Conservation (phyloP, 2,329 filamentous ascomycete genomes). For the Ascochyta koolunga region DNA sequence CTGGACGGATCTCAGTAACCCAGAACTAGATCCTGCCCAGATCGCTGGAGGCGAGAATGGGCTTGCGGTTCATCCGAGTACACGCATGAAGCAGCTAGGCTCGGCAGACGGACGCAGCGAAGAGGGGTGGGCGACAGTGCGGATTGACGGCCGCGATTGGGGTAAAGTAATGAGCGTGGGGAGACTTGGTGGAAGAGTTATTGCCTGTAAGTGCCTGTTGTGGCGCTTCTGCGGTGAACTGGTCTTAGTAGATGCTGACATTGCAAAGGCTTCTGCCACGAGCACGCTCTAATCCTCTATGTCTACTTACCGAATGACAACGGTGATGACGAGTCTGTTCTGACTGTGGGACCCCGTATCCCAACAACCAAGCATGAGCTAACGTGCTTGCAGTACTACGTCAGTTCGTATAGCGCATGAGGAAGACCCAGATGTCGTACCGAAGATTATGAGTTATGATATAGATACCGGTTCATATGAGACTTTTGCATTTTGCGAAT, state of each 20-base stretch:
- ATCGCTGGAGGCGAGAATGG: conserved; percentile 68
- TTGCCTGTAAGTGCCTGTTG: conserved; percentile 70
- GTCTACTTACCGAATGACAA: conserved; percentile 79
- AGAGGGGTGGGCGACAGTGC: conserved; percentile 84
- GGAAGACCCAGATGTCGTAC: neutral
- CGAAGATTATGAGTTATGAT: conserved; percentile 11
- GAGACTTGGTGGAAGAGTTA: conserved; percentile 84
- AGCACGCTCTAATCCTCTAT: conserved; percentile 81
- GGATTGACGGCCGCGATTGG: conserved; percentile 94
- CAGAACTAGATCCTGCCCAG: conserved; percentile 80
- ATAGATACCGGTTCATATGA: conserved; percentile 7
- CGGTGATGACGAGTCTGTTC: conserved; percentile 71
- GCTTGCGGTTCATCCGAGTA: conserved; percentile 80
- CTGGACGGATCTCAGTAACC: conserved; percentile 87
- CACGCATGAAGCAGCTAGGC: conserved; percentile 69
- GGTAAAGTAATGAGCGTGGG: conserved; percentile 92
- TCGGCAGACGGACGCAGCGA: conserved; percentile 69
- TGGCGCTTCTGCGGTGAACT: neutral
- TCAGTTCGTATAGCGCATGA: conserved; percentile 60
- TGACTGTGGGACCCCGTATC: conserved; percentile 64
- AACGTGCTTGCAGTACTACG: conserved; percentile 58
- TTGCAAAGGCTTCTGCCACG: conserved; percentile 69
- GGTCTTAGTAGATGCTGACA: conserved; percentile 19
- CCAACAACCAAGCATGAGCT: neutral
- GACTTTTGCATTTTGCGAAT: neutral